These are phyloP conservation scores for Cyclocybe aegerita DNA, from an alignment of 768 basidiomycete species.

Conservation along the genomic window DNA sequence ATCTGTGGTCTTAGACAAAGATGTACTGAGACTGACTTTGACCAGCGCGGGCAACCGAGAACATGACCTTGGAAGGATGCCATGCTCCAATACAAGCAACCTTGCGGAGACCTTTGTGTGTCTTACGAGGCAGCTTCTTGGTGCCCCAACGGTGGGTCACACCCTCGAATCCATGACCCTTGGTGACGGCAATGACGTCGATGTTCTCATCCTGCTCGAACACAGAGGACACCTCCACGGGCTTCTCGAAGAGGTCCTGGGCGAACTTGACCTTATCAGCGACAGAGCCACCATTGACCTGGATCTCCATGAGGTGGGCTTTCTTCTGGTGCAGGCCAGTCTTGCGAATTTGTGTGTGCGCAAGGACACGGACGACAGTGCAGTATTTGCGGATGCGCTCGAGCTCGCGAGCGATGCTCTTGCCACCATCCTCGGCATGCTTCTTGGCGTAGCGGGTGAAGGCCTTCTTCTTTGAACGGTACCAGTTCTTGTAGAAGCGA, in stretches of 20 bases:
- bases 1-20: neutral
- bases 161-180: conserved; percentile 99
- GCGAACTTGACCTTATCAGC: conserved; percentile 98
- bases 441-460: conserved; percentile 99
- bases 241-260: conserved; percentile 94
- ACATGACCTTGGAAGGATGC: conserved; percentile 99
- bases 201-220: conserved; percentile 98
- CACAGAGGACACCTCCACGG: conserved; percentile 77
- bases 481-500: conserved; percentile 99
- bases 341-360: conserved; percentile 98
- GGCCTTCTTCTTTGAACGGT: conserved; percentile 99
- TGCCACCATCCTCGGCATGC: conserved; percentile 92
- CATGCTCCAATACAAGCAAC: conserved; percentile 99
- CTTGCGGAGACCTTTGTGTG: conserved; percentile 99
- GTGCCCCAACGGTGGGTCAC: conserved; percentile 99
- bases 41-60: conserved; percentile 99
- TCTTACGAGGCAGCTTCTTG: conserved; percentile 98
- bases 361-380: conserved; percentile 98
- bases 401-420: conserved; percentile 90
- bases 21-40: conserved; percentile 69
- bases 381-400: conserved; percentile 99
- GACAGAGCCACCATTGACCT: conserved; percentile 95
- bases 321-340: conserved; percentile 98
- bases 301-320: conserved; percentile 99
- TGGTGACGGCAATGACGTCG: conserved; percentile 97